A percentile compares a stretch with the other conserved stretches of the same genome.
Evolutionary conservation across 2,329 filamentous ascomycete genomes (phyloP).

Genomic region (Ophiostoma triangulosporum): DNA sequence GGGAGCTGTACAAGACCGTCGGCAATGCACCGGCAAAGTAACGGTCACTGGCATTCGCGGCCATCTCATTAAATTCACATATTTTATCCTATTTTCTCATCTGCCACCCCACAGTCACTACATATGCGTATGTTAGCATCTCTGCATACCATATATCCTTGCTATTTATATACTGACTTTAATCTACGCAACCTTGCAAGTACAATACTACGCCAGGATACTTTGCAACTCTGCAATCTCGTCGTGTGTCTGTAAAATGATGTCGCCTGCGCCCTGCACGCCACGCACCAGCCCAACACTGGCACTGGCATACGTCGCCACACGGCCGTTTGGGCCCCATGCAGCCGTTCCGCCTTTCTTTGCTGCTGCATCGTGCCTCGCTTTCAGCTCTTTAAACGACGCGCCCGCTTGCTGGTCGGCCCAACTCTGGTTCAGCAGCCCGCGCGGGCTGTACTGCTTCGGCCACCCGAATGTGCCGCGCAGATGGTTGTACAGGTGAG

Average conservation of each 20-base stretch:
- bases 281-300: slow-evolving; percentile 11
- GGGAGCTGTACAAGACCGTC: slow-evolving; percentile 50
- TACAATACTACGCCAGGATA: background rate
- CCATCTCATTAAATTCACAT: too few species aligned
- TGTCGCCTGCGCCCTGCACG: slow-evolving; percentile 4
- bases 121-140: too few species aligned
- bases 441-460: slow-evolving; percentile 25
- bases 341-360: slow-evolving; percentile 18
- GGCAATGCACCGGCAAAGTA: slow-evolving; percentile 34
- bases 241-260: slow-evolving; percentile 1
- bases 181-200: too few species aligned
- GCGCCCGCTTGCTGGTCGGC: slow-evolving; percentile 26
- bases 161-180: background rate
- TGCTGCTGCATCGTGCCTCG: slow-evolving; percentile 25
- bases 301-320: slow-evolving; percentile 12
- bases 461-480: slow-evolving; percentile 31
- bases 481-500: slow-evolving; percentile 30
- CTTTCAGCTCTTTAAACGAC: slow-evolving; percentile 28
- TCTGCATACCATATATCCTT: background rate
- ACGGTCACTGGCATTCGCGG: too few species aligned
- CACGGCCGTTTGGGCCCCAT: slow-evolving; percentile 17
- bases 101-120: too few species aligned
- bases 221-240: slow-evolving; percentile 4
- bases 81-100: too few species aligned
- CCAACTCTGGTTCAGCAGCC: slow-evolving; percentile 27